These are phyloP conservation scores for Colletotrichum plurivorum DNA, from an alignment of 2,329 filamentous ascomycete species.

Conservation along the genomic window DNA sequence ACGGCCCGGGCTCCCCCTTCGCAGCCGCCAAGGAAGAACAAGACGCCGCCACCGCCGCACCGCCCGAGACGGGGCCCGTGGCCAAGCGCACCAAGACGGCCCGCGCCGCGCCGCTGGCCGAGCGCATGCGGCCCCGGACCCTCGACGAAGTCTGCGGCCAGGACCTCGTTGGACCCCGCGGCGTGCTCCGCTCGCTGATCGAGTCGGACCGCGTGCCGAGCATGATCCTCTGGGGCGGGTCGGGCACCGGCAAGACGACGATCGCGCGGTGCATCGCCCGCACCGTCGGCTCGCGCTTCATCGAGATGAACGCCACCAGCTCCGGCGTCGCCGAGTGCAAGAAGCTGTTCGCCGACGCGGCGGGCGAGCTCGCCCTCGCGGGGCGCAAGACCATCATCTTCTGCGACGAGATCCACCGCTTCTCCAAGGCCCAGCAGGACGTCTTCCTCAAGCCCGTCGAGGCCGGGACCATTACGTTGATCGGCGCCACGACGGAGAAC, in stretches of 20 bases:
- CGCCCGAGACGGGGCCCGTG: slow-evolving; percentile 52
- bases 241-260: slow-evolving; percentile 89
- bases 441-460: slow-evolving; percentile 95
- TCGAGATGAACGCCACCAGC: slow-evolving; percentile 95
- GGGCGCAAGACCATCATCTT: slow-evolving; percentile 96
- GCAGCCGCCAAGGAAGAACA: slow-evolving; percentile 5
- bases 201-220: slow-evolving; percentile 89
- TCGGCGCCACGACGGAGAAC: slow-evolving; percentile 97
- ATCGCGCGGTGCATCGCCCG: slow-evolving; percentile 92
- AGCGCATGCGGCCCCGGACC: slow-evolving; percentile 89
- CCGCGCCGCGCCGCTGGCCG: slow-evolving; percentile 86
- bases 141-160: slow-evolving; percentile 93
- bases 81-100: slow-evolving; percentile 78
- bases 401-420: slow-evolving; percentile 96
- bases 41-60: not conserved
- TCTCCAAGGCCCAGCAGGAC: slow-evolving; percentile 93
- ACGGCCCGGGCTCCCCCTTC: slow-evolving; percentile 61
- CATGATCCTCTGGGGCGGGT: slow-evolving; percentile 93
- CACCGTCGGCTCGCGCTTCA: slow-evolving; percentile 86
- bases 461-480: slow-evolving; percentile 88
- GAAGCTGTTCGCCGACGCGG: slow-evolving; percentile 89
- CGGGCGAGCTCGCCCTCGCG: slow-evolving; percentile 82
- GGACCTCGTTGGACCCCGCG: slow-evolving; percentile 86
- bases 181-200: slow-evolving; percentile 89
- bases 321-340: slow-evolving; percentile 92